A percentile compares a stretch with the other conserved stretches of the same genome.
Evolutionary conservation across 169 alveolate species (phyloP).

Genomic region (Cystoisospora suis): DNA sequence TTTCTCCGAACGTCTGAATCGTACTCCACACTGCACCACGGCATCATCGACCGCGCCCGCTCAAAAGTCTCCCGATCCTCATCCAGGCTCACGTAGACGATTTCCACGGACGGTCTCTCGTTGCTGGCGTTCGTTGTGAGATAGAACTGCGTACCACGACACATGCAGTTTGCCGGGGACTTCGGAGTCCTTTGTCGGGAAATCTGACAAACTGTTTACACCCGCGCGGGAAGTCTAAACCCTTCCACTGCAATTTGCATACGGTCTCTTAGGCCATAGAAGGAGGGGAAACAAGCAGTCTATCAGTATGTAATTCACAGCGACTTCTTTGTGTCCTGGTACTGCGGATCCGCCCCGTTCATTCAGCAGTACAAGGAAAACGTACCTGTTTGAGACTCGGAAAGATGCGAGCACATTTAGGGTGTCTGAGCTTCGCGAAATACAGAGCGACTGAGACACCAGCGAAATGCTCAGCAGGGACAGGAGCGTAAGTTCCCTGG

Average conservation of each 20-base stretch:
- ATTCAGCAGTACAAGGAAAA: too few relatives aligned
- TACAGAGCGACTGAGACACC: conserved; percentile 44
- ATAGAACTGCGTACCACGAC: conserved; percentile 29
- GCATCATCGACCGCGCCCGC: neutral
- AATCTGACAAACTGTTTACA: too few relatives aligned
- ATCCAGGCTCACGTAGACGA: conserved; percentile 38
- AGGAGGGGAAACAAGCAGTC: too few relatives aligned
- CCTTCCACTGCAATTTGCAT: too few relatives aligned
- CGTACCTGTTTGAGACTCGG: conserved; percentile 34
- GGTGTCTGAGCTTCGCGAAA: conserved; percentile 2
- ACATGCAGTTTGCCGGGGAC: too few relatives aligned
- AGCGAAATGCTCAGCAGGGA: neutral
- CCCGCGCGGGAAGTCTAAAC: too few relatives aligned
- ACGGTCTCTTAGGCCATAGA: too few relatives aligned
- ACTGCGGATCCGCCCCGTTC: too few relatives aligned
- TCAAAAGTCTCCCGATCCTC: conserved; percentile 16
- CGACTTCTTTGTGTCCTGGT: too few relatives aligned
- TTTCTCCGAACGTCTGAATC: conserved; percentile 8
- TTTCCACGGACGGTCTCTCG: neutral
- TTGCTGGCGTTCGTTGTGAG: conserved; percentile 3
- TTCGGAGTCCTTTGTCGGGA: too few relatives aligned
- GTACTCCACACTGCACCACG: conserved; percentile 50
- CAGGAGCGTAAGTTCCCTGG: conserved; percentile 20
- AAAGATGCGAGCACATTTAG: conserved; percentile 12
- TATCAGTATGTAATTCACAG: too few relatives aligned